These are phyloP conservation scores for Scutellaria galericulata DNA, from an alignment of 257 asterid genomes.

Conservation along the genomic window DNA sequence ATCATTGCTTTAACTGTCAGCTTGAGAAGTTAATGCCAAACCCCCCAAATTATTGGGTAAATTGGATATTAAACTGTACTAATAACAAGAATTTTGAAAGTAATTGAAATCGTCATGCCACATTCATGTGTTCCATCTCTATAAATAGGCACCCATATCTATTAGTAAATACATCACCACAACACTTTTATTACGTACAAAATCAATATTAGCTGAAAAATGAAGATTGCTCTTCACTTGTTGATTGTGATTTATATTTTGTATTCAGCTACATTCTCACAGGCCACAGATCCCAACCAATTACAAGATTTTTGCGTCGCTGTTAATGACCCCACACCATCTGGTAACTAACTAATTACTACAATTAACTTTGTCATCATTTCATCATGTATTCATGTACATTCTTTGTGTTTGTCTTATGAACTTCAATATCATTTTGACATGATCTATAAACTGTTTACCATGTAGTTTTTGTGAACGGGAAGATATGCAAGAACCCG, in stretches of 20 bases:
- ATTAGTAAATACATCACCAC: neutral
- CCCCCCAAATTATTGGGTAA: too few relatives aligned
- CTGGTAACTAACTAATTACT: neutral
- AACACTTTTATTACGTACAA: neutral
- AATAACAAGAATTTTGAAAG: neutral
- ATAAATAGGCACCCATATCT: neutral
- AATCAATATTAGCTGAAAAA: neutral
- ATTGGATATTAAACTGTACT: too few relatives aligned
- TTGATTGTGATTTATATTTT: neutral
- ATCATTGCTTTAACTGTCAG: too few relatives aligned
- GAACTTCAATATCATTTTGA: too few relatives aligned
- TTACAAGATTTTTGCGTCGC: constrained; percentile 24
- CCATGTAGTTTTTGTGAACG: too few relatives aligned
- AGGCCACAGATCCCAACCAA: constrained; percentile 20
- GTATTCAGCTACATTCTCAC: neutral
- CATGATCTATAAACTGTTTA: too few relatives aligned
- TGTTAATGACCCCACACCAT: neutral
- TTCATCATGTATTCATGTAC: too few relatives aligned
- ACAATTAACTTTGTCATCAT: too few relatives aligned
- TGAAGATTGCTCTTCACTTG: neutral
- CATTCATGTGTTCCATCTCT: neutral
- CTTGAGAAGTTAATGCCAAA: too few relatives aligned
- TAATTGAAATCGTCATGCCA: neutral
- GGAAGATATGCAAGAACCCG: too few relatives aligned
- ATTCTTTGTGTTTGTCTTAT: too few relatives aligned